Percentiles rank a stretch among this genome's conserved stretches.
Conservation (phyloP, 345 rosid species). For the Boechera divaricarpa region DNA sequence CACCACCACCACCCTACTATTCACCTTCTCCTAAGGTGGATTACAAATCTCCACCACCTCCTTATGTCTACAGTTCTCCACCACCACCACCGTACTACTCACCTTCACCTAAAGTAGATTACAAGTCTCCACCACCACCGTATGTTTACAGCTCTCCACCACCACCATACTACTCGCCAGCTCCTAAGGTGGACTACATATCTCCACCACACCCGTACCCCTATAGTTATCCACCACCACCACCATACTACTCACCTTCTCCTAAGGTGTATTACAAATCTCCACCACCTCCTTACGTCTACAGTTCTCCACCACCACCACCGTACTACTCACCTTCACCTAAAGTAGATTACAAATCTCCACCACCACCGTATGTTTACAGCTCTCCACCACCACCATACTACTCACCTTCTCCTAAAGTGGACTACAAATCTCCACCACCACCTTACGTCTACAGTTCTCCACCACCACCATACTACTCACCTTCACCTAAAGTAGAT, state of each 20-base stretch:
- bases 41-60: not conserved
- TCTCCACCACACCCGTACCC: constrained; percentile 3
- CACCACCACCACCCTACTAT: not conserved
- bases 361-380: not conserved
- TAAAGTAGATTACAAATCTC: not conserved
- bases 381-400: not conserved
- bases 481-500: not conserved
- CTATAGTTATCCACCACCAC: not conserved
- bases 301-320: not conserved
- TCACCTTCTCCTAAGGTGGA: not conserved
- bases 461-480: not conserved
- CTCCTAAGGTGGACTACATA: not conserved
- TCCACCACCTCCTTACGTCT: not conserved
- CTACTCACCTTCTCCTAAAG: not conserved
- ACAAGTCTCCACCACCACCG: not conserved
- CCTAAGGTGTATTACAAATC: not conserved
- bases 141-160: not conserved
- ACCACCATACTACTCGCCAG: not conserved
- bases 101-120: not conserved
- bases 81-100: not conserved
- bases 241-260: not conserved
- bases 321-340: not conserved
- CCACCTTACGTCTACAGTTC: not conserved
- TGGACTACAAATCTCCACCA: not conserved
- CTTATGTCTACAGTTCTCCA: not conserved